These are phyloP conservation scores for Colletotrichum sp. DNA, from an alignment of 2,329 filamentous ascomycete species.

Conservation along the genomic window DNA sequence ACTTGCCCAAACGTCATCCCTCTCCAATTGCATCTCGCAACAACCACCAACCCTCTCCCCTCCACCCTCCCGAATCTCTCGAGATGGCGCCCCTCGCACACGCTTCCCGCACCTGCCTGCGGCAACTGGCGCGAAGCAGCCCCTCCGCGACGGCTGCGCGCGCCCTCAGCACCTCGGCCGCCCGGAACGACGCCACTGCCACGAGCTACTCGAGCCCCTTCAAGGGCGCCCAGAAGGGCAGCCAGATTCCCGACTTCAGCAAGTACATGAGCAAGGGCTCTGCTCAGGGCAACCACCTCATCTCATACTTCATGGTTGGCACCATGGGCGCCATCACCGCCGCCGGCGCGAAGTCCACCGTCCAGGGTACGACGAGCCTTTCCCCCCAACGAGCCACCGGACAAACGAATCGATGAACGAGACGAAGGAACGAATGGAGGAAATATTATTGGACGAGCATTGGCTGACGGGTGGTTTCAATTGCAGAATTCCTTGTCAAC, in stretches of 20 bases:
- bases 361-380: slow-evolving; percentile 77
- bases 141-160: slow-evolving; percentile 47
- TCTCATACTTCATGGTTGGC: slow-evolving; percentile 98
- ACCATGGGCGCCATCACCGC: slow-evolving; percentile 91
- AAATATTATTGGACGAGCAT: not conserved
- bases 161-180: slow-evolving; percentile 61
- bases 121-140: slow-evolving; percentile 51
- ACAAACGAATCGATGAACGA: not conserved
- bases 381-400: not conserved
- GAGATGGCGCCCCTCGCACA: slow-evolving; percentile 73
- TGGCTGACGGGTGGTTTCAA: slow-evolving; percentile 30
- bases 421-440: not conserved
- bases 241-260: slow-evolving; percentile 86
- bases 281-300: slow-evolving; percentile 80
- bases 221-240: slow-evolving; percentile 64
- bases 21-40: slow-evolving; percentile 23
- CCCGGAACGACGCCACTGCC: slow-evolving; percentile 48
- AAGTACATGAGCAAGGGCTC: slow-evolving; percentile 79
- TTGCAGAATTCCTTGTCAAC: slow-evolving; percentile 96
- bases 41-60: slow-evolving; percentile 12
- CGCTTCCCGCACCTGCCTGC: slow-evolving; percentile 73
- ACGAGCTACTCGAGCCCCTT: slow-evolving; percentile 66
- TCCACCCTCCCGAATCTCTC: slow-evolving; percentile 24
- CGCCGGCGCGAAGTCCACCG: slow-evolving; percentile 94
- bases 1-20: slow-evolving; percentile 21